Conservation (phyloP, 179 eudicot genomes). For the Corrigiola litoralis region DNA sequence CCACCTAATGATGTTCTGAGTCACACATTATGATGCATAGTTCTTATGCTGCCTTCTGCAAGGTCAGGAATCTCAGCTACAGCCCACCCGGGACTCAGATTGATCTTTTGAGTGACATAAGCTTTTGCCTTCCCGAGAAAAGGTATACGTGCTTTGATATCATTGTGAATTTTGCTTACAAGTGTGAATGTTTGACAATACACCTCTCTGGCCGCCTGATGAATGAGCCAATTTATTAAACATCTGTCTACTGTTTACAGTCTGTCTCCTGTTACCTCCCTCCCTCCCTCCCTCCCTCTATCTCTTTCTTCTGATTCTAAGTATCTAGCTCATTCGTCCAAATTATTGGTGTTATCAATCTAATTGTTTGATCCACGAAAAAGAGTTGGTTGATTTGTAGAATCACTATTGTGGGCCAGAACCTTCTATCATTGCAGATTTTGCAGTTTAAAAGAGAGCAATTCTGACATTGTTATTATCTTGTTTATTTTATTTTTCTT, state of each 20-base stretch:
- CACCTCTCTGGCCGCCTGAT: slow-evolving; percentile 1
- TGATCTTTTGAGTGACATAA: slow-evolving; percentile 60
- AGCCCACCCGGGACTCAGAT: slow-evolving; percentile 79
- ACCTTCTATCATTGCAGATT: no score
- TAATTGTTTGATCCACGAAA: no score
- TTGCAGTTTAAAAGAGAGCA: no score
- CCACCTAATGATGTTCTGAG: slow-evolving; percentile 2
- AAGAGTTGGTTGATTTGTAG: no score
- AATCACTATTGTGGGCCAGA: neutral
- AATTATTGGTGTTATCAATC: no score
- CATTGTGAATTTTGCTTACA: neutral
- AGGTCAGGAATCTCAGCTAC: slow-evolving; percentile 71
- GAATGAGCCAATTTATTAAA: neutral
- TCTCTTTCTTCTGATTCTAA: no score
- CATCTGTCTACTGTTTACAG: neutral
- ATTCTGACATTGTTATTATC: no score
- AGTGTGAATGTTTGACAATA: neutral
- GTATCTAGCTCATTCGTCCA: no score
- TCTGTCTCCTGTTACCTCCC: neutral
- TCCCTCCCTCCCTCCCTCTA: neutral
- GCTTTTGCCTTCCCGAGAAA: slow-evolving; percentile 59
- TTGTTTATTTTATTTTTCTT: no score
- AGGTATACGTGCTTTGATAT: slow-evolving; percentile 41
- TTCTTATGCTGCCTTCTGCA: slow-evolving; percentile 3
- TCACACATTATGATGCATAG: slow-evolving; percentile 10